Conservation (phyloP, 441 rosid genomes). For the Corymbia calophylla region DNA sequence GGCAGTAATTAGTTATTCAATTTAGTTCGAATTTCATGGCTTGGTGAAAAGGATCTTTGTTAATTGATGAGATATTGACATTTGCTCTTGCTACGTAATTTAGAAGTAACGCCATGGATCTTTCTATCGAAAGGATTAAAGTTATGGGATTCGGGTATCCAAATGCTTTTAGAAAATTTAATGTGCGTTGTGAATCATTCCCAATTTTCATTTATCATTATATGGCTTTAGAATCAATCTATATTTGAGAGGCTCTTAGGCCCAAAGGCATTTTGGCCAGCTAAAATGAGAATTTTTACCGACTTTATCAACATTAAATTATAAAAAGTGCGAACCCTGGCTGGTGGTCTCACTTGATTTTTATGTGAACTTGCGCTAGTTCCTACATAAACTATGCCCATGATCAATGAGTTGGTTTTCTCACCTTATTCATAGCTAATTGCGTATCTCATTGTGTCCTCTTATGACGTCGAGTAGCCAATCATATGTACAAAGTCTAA, state of each 20-base stretch:
- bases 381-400: background rate
- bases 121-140: background rate
- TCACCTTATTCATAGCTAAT: background rate
- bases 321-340: fast-evolving
- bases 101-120: background rate
- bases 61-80: background rate
- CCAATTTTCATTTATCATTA: background rate
- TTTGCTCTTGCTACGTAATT: background rate
- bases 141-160: background rate
- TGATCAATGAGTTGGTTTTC: background rate
- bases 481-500: background rate
- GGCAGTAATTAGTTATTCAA: background rate
- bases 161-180: background rate
- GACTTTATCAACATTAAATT: background rate
- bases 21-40: background rate
- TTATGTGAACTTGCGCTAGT: background rate
- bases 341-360: background rate
- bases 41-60: background rate
- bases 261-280: background rate
- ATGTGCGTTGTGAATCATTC: background rate
- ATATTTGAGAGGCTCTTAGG: background rate
- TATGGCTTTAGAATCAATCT: background rate
- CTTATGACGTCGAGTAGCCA: background rate
- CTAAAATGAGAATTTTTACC: background rate
- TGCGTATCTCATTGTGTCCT: background rate